Evolutionary conservation across 2,329 filamentous ascomycete species (phyloP).

Genomic region (Colletotrichum siamense): DNA sequence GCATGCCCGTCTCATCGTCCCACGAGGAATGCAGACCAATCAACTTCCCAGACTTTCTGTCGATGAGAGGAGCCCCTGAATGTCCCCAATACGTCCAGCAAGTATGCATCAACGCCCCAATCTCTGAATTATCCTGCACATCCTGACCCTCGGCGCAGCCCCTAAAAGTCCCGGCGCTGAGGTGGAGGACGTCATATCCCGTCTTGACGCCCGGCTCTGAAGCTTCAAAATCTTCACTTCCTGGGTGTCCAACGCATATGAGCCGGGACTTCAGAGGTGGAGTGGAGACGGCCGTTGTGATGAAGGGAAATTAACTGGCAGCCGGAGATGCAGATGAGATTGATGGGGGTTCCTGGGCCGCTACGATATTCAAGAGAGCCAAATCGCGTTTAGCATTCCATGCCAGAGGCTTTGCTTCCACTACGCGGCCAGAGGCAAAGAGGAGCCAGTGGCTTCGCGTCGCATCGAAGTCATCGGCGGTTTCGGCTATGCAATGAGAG

Average conservation of each 20-base stretch:
- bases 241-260: slow-evolving; percentile 40
- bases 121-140: slow-evolving; percentile 55
- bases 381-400: slow-evolving; percentile 52
- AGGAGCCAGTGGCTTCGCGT: slow-evolving; percentile 44
- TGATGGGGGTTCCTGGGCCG: slow-evolving; percentile 22
- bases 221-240: slow-evolving; percentile 49
- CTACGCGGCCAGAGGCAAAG: slow-evolving; percentile 42
- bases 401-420: slow-evolving; percentile 41
- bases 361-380: slow-evolving; percentile 47
- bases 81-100: slow-evolving; percentile 66
- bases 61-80: slow-evolving; percentile 55
- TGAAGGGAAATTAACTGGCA: slow-evolving; percentile 24
- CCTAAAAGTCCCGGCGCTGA: slow-evolving; percentile 47
- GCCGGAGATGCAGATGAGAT: neutral
- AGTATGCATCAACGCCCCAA: slow-evolving; percentile 57
- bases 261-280: slow-evolving; percentile 27
- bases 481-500: slow-evolving; percentile 55
- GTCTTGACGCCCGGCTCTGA: slow-evolving; percentile 36
- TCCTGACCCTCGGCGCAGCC: slow-evolving; percentile 44
- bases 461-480: slow-evolving; percentile 34
- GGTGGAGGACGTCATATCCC: slow-evolving; percentile 51
- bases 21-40: slow-evolving; percentile 59
- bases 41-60: slow-evolving; percentile 39
- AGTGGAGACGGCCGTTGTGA: slow-evolving; percentile 16
- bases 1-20: slow-evolving; percentile 57